These are phyloP conservation scores for Diaporthe velutina DNA, from an alignment of 2,329 filamentous ascomycete genomes.

Conservation along the genomic window DNA sequence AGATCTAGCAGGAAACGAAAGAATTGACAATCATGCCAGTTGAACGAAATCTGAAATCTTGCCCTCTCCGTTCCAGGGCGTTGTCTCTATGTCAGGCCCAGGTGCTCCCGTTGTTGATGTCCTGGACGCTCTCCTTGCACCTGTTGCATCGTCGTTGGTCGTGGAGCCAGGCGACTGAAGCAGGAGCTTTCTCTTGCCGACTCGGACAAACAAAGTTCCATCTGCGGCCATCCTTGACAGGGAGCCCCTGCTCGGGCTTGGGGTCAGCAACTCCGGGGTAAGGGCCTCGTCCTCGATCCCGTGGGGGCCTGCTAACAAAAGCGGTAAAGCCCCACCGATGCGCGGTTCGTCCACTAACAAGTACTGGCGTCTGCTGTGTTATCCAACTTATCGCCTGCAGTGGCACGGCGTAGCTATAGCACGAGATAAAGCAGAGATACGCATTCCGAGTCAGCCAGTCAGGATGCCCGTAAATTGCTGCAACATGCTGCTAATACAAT, in stretches of 20 bases:
- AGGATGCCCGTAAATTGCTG: neutral
- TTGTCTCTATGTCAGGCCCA: neutral
- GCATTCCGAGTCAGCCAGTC: constrained; percentile 12
- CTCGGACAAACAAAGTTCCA: constrained; percentile 20
- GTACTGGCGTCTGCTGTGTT: neutral
- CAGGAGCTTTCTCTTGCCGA: neutral
- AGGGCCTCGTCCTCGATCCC: neutral
- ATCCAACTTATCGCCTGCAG: neutral
- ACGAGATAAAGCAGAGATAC: constrained; percentile 16
- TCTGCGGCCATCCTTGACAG: neutral
- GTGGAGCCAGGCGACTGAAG: neutral
- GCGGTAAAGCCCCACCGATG: neutral
- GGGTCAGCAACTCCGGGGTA: neutral
- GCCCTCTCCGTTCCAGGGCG: neutral
- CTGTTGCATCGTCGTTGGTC: neutral
- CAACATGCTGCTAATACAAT: constrained; percentile 18
- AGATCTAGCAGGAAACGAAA: neutral
- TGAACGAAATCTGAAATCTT: neutral
- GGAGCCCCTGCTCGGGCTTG: neutral
- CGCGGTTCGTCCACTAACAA: neutral
- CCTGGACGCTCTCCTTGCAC: neutral
- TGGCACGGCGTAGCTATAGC: neutral
- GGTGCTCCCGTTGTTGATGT: neutral
- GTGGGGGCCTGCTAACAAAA: neutral
- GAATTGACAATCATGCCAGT: neutral